These are phyloP conservation scores for Lithospermum erythrorhizon DNA, from an alignment of 257 asterid genomes.

Conservation along the genomic window DNA sequence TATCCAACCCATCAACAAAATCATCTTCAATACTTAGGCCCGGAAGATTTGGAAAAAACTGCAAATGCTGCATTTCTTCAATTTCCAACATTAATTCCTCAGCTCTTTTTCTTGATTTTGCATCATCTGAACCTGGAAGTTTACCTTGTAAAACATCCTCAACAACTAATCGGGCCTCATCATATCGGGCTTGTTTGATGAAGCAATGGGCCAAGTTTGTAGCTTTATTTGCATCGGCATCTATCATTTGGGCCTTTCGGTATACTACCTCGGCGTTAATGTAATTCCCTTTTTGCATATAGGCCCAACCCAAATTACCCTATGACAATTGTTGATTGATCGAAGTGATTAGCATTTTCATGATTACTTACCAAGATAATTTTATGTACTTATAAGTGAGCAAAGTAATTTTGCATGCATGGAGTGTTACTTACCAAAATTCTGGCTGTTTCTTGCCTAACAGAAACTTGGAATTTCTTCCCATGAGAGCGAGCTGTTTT, in stretches of 20 bases:
- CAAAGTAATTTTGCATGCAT: too few species aligned
- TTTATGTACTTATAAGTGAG: too few species aligned
- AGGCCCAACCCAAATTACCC: conserved; percentile 94
- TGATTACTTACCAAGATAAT: too few species aligned
- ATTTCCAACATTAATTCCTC: conserved; percentile 40
- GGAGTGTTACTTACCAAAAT: conserved; percentile 31
- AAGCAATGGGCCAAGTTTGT: conserved; percentile 66
- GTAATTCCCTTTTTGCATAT: conserved; percentile 63
- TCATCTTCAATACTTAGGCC: conserved; percentile 41
- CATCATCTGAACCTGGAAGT: conserved; percentile 54
- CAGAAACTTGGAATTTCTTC: conserved; percentile 79
- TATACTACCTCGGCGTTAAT: conserved; percentile 75
- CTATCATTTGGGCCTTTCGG: conserved; percentile 79
- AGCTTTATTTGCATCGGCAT: conserved; percentile 76
- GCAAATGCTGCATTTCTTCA: conserved; percentile 18
- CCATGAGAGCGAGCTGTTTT: conserved; percentile 91
- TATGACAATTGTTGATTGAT: not conserved
- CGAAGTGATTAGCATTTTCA: not conserved
- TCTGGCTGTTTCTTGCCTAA: conserved; percentile 65
- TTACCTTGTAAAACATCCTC: conserved; percentile 40
- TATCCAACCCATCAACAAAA: conserved; percentile 45
- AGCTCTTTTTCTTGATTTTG: conserved; percentile 43
- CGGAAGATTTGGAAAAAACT: conserved; percentile 10
- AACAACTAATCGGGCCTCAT: conserved; percentile 49
- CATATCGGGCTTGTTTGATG: conserved; percentile 40